Conservation (phyloP, 148 eudicot species). For the Fagopyrum homotropicum region DNA sequence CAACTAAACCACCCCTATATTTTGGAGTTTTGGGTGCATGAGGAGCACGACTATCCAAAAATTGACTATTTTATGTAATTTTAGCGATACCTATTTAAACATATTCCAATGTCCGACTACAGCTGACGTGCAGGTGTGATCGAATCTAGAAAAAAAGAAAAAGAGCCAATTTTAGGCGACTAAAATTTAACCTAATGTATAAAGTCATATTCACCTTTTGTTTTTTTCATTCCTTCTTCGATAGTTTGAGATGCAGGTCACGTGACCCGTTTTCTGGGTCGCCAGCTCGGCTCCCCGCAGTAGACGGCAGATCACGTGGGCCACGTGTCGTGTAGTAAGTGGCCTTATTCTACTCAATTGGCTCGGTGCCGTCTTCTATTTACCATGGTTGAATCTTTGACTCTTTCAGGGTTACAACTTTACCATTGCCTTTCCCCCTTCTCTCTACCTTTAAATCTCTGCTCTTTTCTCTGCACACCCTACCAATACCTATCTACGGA, state of each 20-base stretch:
- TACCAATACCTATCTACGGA: background rate
- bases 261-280: background rate
- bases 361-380: background rate
- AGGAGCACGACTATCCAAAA: no score
- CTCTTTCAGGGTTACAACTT: conserved; percentile 1
- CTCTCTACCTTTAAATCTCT: background rate
- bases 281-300: background rate
- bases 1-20: no score
- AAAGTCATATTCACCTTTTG: background rate
- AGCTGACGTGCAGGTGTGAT: no score
- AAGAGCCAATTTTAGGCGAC: no score
- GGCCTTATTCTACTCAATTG: background rate
- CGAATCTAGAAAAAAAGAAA: no score
- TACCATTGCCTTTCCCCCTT: background rate
- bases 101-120: no score
- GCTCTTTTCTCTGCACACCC: background rate
- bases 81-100: no score
- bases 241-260: background rate
- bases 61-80: no score
- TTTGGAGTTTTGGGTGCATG: no score
- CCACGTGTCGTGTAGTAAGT: background rate
- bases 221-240: no score
- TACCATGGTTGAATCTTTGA: background rate
- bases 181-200: no score
- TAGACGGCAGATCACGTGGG: conserved; percentile 1